A percentile compares a stretch with the other conserved stretches of the same genome.
Evolutionary conservation across 768 basidiomycete genomes (phyloP).

Genomic region (Phaeotremella skinneri): DNA sequence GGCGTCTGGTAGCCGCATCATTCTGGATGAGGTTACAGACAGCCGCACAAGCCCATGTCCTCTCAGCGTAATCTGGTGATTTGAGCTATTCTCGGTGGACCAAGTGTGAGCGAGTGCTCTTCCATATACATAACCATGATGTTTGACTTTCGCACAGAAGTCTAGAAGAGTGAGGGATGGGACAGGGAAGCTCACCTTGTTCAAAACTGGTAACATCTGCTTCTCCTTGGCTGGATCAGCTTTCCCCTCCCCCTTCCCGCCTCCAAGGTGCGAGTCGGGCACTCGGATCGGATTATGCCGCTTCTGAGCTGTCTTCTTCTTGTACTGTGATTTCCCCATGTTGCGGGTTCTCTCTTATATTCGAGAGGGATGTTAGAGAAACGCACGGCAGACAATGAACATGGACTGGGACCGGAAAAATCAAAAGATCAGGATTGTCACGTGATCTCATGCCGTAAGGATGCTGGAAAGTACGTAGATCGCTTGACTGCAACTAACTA

Average conservation of each 20-base stretch:
- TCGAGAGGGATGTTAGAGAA: slow-evolving; percentile 23
- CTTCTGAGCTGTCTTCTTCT: slow-evolving; percentile 71
- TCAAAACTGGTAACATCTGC: slow-evolving; percentile 79
- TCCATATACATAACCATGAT: slow-evolving; percentile 7
- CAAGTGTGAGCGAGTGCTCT: too few relatives aligned
- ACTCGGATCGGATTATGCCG: slow-evolving; percentile 92
- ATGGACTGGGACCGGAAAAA: too few relatives aligned
- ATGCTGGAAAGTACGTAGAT: too few relatives aligned
- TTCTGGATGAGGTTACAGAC: slow-evolving; percentile 95
- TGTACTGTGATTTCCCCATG: slow-evolving; percentile 84
- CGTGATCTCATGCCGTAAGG: too few relatives aligned
- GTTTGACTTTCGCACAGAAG: slow-evolving; percentile 2
- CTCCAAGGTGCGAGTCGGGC: slow-evolving; percentile 84
- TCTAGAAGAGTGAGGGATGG: not conserved
- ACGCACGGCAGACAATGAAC: too few relatives aligned
- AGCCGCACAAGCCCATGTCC: slow-evolving; percentile 94
- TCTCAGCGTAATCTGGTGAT: slow-evolving; percentile 65
- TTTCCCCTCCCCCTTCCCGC: slow-evolving; percentile 64
- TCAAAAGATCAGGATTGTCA: too few relatives aligned
- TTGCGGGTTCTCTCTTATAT: not conserved
- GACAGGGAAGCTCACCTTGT: slow-evolving; percentile 63
- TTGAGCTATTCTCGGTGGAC: slow-evolving; percentile 43
- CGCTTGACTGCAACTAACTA: too few relatives aligned
- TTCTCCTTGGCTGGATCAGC: slow-evolving; percentile 69
- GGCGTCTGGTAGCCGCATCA: slow-evolving; percentile 82